A percentile compares a stretch with the other conserved stretches of the same genome.
Conservation (phyloP, 225 moss, liverwort and hornwort genomes). For the Thuidium tamariscinum region DNA sequence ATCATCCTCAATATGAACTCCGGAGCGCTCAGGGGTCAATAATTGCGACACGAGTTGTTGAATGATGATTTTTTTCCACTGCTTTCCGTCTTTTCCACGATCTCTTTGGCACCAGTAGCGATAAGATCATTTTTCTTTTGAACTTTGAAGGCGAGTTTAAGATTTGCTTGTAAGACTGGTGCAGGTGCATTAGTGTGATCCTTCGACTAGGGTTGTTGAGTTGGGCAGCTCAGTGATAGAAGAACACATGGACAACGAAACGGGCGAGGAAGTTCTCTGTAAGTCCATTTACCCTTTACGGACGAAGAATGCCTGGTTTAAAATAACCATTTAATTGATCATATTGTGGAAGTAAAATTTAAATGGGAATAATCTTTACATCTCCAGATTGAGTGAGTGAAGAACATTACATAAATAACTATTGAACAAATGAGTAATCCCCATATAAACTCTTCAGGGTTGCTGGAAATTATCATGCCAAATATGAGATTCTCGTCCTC, state of each 20-base stretch:
- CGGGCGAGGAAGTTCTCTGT: constrained; percentile 14
- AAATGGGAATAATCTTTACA: too few species aligned
- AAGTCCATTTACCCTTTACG: background rate
- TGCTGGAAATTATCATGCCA: background rate
- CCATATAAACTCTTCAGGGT: too few species aligned
- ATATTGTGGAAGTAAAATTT: too few species aligned
- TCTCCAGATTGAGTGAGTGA: background rate
- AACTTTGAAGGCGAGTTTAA: background rate
- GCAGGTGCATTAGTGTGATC: background rate
- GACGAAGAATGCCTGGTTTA: background rate
- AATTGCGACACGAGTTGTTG: background rate
- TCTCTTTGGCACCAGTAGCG: background rate
- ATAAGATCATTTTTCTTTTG: background rate
- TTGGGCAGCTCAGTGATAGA: background rate
- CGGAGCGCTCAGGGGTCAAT: background rate
- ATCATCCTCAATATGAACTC: background rate
- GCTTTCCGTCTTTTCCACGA: background rate
- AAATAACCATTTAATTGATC: background rate
- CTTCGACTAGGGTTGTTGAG: background rate
- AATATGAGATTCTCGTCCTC: background rate
- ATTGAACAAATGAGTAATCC: too few species aligned
- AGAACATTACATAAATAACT: background rate
- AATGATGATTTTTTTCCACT: background rate
- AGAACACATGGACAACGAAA: constrained; percentile 2
- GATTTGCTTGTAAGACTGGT: background rate